These are phyloP conservation scores for Porcisia deanei DNA, from an alignment of 208 protist species.

Conservation along the genomic window DNA sequence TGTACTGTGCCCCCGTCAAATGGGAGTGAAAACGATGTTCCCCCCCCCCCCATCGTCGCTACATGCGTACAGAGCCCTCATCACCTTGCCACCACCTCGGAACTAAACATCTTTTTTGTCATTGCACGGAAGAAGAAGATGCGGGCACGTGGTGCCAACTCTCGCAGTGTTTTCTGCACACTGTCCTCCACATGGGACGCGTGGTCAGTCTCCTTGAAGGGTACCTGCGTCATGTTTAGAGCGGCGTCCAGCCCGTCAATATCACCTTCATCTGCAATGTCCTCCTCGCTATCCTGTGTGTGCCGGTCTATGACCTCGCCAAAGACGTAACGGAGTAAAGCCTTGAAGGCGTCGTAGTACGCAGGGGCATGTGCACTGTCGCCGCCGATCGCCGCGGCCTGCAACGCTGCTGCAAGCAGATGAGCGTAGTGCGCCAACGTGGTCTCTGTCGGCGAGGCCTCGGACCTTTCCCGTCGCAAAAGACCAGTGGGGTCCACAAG, in stretches of 20 bases:
- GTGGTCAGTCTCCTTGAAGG: neutral
- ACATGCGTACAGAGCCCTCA: neutral
- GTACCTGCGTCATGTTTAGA: neutral
- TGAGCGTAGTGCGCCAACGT: constrained; percentile 13
- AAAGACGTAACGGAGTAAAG: constrained; percentile 14
- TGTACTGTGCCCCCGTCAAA: no score
- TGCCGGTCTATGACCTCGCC: neutral
- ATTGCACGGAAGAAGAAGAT: constrained; percentile 72
- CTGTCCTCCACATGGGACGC: neutral
- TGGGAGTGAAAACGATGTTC: neutral
- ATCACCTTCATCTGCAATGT: neutral
- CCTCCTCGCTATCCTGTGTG: neutral
- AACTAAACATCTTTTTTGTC: constrained; percentile 65
- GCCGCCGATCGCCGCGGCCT: constrained; percentile 72
- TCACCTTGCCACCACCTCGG: neutral
- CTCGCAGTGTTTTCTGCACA: constrained; percentile 16
- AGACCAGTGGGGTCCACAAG: constrained; percentile 7
- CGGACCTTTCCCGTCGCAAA: neutral
- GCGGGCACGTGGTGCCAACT: constrained; percentile 46
- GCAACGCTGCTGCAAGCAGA: constrained; percentile 57
- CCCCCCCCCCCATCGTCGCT: neutral
- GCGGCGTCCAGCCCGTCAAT: constrained; percentile 7
- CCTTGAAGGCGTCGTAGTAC: constrained; percentile 66
- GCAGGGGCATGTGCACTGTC: constrained; percentile 38
- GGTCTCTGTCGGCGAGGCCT: neutral